Evolutionary conservation across 495 filamentous ascomycete genomes (phyloP).

Genomic region (Aspergillus indologenus): DNA sequence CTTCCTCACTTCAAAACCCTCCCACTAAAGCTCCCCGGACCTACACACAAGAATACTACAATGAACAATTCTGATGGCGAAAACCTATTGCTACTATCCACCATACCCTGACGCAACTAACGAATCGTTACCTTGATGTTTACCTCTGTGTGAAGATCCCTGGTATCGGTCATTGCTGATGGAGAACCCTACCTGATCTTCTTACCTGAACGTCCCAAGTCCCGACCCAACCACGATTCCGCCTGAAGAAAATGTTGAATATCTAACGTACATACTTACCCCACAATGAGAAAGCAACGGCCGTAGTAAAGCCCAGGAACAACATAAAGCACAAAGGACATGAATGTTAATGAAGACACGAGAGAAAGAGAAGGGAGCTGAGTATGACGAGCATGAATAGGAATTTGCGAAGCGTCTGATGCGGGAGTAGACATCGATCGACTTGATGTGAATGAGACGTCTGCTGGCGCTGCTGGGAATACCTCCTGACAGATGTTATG

Average conservation of each 20-base stretch:
- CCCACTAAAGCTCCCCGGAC: neutral
- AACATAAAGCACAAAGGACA: constrained; percentile 20
- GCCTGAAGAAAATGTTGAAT: constrained; percentile 23
- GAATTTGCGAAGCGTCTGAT: constrained; percentile 10
- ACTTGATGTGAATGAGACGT: constrained; percentile 1
- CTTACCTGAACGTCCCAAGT: constrained; percentile 52
- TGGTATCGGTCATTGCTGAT: constrained; percentile 34
- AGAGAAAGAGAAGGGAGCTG: constrained; percentile 19
- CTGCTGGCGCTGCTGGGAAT: constrained; percentile 2
- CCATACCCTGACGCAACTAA: constrained; percentile 1
- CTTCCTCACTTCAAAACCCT: too few species aligned
- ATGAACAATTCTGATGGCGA: too few species aligned
- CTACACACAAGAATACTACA: neutral
- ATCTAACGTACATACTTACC: constrained; percentile 55
- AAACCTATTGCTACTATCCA: neutral
- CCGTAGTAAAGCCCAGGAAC: constrained; percentile 22
- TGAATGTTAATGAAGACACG: constrained; percentile 22
- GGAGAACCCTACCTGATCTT: constrained; percentile 66
- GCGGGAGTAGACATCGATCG: constrained; percentile 6
- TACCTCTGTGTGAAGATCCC: constrained; percentile 29
- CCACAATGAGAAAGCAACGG: constrained; percentile 15
- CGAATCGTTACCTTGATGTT: constrained; percentile 26
- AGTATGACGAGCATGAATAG: constrained; percentile 8
- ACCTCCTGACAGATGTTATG: constrained; percentile 7
- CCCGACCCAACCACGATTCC: constrained; percentile 16